Evolutionary conservation across 2,329 filamentous ascomycete species (phyloP).

Genomic region (Dryadomyces quercivorus): DNA sequence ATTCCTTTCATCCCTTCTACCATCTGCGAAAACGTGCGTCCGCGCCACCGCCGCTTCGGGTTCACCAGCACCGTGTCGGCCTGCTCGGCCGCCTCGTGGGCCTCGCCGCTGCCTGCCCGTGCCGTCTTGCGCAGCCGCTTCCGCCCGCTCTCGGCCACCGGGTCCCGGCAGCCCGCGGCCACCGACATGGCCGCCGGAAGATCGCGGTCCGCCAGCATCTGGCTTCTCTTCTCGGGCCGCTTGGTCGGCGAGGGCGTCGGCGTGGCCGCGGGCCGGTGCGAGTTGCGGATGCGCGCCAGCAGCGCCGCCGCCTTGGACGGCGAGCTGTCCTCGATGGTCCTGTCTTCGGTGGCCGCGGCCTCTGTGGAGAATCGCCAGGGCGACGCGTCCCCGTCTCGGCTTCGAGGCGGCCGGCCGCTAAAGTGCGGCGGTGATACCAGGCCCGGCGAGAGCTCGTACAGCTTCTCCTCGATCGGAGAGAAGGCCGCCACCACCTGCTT

Average conservation of each 20-base stretch:
- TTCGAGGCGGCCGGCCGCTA: background rate
- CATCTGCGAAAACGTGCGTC: background rate
- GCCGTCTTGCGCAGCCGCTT: background rate
- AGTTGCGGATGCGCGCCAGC: slow-evolving; percentile 10
- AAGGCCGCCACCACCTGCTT: background rate
- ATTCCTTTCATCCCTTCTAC: background rate
- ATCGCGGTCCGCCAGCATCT: too few relatives aligned
- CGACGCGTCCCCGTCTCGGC: too few relatives aligned
- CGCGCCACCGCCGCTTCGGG: background rate
- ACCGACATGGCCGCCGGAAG: background rate
- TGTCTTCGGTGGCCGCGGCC: background rate
- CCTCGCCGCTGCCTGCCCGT: background rate
- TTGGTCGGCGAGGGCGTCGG: background rate
- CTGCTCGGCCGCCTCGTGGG: background rate
- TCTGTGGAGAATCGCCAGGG: background rate
- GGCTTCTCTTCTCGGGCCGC: background rate
- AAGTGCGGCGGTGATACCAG: background rate
- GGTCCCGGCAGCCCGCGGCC: background rate
- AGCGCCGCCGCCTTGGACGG: slow-evolving; percentile 10
- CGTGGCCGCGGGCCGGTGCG: background rate
- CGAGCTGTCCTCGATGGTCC: background rate
- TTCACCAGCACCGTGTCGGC: background rate
- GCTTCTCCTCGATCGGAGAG: background rate
- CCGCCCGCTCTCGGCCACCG: background rate
- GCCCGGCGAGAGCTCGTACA: background rate